These are phyloP conservation scores for Aureobasidium subglaciale DNA, from an alignment of 2,329 filamentous ascomycete genomes.

Conservation along the genomic window DNA sequence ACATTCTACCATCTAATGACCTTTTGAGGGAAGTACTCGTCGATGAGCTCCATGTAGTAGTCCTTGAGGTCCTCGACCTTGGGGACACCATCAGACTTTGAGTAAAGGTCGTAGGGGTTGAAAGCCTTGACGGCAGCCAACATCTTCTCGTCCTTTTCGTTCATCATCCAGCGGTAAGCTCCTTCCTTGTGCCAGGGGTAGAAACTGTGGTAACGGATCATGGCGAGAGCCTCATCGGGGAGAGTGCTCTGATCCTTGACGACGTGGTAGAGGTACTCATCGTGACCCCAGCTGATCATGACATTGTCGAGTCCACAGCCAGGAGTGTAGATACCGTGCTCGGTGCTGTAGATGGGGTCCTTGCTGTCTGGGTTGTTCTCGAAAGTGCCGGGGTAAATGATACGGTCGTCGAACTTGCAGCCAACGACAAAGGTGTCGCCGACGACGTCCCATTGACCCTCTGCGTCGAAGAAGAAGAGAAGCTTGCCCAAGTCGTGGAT, in stretches of 20 bases:
- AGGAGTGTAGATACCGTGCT: conserved; percentile 70
- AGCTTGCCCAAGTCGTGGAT: conserved; percentile 78
- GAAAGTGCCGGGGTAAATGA: conserved; percentile 78
- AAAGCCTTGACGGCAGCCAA: conserved; percentile 75
- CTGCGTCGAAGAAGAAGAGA: conserved; percentile 71
- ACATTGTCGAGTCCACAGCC: conserved; percentile 80
- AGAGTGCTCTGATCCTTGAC: conserved; percentile 74
- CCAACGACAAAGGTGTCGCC: conserved; percentile 79
- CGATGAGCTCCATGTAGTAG: conserved; percentile 67
- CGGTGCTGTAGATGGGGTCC: conserved; percentile 66
- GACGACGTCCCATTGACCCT: conserved; percentile 89
- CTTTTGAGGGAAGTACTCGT: conserved; percentile 60
- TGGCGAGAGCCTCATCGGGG: conserved; percentile 75
- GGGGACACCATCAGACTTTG: conserved; percentile 78
- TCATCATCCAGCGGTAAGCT: conserved; percentile 77
- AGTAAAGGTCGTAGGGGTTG: conserved; percentile 88
- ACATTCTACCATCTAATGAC: conserved; percentile 63
- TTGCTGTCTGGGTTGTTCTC: conserved; percentile 64
- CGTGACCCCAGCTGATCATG: conserved; percentile 86
- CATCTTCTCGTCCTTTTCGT: conserved; percentile 72
- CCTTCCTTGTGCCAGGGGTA: conserved; percentile 84
- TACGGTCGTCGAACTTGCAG: conserved; percentile 64
- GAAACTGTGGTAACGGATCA: conserved; percentile 91
- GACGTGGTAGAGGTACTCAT: conserved; percentile 82
- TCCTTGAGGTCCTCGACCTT: conserved; percentile 70